These are phyloP conservation scores for Eucalyptus pauciflora DNA, from an alignment of 345 rosid species.

Conservation along the genomic window DNA sequence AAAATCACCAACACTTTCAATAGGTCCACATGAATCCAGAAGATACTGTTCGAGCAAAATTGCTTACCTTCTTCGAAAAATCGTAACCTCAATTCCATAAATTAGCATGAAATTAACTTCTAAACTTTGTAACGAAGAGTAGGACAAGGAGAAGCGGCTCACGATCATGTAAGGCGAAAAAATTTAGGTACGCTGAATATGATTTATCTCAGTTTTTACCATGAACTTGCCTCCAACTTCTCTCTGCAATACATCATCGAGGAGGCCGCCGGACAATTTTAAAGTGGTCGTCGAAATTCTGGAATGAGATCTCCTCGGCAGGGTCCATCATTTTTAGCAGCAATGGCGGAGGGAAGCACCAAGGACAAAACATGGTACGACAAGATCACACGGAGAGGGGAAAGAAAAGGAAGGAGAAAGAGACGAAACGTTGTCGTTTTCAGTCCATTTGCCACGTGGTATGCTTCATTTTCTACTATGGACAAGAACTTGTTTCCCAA, in stretches of 20 bases:
- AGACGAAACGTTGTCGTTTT: background rate
- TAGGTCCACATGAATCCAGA: background rate
- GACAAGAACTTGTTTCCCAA: background rate
- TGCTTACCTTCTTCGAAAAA: background rate
- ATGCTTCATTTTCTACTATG: background rate
- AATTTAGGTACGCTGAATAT: constrained; percentile 14
- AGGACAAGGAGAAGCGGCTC: background rate
- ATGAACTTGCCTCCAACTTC: constrained; percentile 50
- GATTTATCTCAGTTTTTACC: constrained; percentile 52
- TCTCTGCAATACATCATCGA: constrained; percentile 63
- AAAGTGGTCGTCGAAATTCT: constrained; percentile 77
- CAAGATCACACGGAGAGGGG: background rate
- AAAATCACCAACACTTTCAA: no score
- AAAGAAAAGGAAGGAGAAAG: background rate
- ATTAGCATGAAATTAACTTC: background rate
- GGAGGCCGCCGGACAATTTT: constrained; percentile 63
- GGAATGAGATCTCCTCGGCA: constrained; percentile 79
- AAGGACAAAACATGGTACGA: background rate
- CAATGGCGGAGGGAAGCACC: background rate
- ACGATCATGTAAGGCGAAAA: background rate
- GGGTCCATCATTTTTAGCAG: constrained; percentile 58
- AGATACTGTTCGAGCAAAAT: rapidly evolving
- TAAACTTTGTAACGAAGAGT: background rate
- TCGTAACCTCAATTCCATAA: background rate
- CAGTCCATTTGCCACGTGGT: background rate